phyloP scores from a whole-genome alignment of 2,329 filamentous ascomycete genomes.

The Leptodontidium sp. region DNA sequence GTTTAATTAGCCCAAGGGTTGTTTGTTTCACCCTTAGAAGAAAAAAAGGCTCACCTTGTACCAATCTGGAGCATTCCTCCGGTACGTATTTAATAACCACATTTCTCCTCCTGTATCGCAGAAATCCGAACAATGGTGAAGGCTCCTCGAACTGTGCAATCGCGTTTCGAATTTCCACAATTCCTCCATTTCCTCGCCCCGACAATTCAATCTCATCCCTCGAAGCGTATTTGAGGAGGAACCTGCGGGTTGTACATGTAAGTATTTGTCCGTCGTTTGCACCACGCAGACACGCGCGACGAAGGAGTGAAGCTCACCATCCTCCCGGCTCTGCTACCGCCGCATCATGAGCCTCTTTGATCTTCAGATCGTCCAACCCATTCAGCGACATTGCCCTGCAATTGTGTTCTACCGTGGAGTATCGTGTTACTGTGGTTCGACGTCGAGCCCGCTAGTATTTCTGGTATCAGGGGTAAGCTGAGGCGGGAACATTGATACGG shows the following conservation, averaged over 20 bases:
- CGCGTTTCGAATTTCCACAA: constrained; percentile 81
- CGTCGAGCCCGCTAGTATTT: constrained; percentile 23
- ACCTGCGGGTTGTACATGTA: constrained; percentile 63
- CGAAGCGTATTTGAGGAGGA: constrained; percentile 88
- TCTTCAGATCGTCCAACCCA: constrained; percentile 82
- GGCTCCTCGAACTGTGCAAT: constrained; percentile 82
- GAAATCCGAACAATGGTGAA: constrained; percentile 89
- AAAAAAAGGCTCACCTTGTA: constrained; percentile 75
- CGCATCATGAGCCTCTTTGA: constrained; percentile 85
- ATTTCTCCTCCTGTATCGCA: constrained; percentile 88
- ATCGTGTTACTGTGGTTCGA: constrained; percentile 26
- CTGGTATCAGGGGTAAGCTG: constrained; percentile 43
- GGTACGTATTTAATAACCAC: constrained; percentile 93
- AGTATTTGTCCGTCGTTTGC: constrained; percentile 24
- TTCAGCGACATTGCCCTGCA: constrained; percentile 83
- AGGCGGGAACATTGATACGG: constrained; percentile 43
- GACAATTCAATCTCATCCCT: constrained; percentile 88
- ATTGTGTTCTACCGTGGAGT: constrained; percentile 25
- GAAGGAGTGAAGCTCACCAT: constrained; percentile 67
- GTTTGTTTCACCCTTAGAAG: not conserved
- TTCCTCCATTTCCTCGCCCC: constrained; percentile 79
- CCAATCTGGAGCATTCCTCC: constrained; percentile 85
- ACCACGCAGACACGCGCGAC: constrained; percentile 13
- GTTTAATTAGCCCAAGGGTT: constrained; percentile 32
- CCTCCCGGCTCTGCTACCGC: constrained; percentile 85